Evolutionary conservation across 1,284 basidiomycete genomes (phyloP).

Genomic region (Coniferiporia sulphurascens): DNA sequence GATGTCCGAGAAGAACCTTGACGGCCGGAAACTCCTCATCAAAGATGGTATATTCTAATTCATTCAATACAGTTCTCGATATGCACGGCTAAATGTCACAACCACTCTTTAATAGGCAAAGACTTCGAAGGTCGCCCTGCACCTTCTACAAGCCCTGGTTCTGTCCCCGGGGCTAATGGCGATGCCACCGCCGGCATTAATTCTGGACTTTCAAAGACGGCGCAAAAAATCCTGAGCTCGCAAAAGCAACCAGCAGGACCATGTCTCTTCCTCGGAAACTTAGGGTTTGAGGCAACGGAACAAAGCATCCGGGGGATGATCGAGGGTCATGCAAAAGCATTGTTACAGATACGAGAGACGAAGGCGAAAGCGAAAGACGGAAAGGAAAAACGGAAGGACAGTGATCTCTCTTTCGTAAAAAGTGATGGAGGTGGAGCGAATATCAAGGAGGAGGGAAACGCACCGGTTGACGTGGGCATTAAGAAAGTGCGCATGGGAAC

Average conservation of each 20-base stretch:
- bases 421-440: conserved; percentile 24
- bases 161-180: conserved; percentile 28
- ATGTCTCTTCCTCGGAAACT: conserved; percentile 86
- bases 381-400: conserved; percentile 29
- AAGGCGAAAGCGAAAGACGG: conserved; percentile 25
- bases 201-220: conserved; percentile 57
- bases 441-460: conserved; percentile 12
- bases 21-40: conserved; percentile 87
- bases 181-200: conserved; percentile 28
- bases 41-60: conserved; percentile 70
- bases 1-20: conserved; percentile 76
- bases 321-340: conserved; percentile 51
- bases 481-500: conserved; percentile 17
- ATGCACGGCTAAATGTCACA: conserved; percentile 16
- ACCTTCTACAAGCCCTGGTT: conserved; percentile 23
- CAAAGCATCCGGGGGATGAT: conserved; percentile 69
- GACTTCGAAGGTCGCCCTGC: conserved; percentile 68
- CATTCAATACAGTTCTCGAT: conserved; percentile 21
- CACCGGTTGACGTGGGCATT: conserved; percentile 9
- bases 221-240: conserved; percentile 73
- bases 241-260: conserved; percentile 83
- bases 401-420: not conserved
- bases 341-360: conserved; percentile 22
- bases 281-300: conserved; percentile 83
- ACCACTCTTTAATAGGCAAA: conserved; percentile 43